Base-by-base conservation (phyloP, 1,284 basidiomycete genomes). In the Fomitopsis pinicola region DNA sequence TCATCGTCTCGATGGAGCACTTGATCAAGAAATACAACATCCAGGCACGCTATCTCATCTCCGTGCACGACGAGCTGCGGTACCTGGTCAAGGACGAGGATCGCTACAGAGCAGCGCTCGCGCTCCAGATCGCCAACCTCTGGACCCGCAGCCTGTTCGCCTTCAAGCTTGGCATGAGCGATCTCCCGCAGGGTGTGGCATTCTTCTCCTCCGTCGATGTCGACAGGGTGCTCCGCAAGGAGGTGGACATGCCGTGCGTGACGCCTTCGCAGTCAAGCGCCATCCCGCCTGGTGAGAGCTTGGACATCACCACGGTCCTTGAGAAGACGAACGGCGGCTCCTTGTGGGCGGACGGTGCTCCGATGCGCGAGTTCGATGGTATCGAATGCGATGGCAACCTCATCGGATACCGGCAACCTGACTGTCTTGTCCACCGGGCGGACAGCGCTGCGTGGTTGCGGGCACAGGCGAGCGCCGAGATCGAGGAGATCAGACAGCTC, bases 171-270 rank as follows among this genome's bases (percentile, higher is more conserved):
- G 95, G 97, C 14, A 95, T 99, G 87, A 94, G 95, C 71, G 93
- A 98, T 72, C 81, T 99, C 17, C 97, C 97, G 0, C 94, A 97
- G 72, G 90, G 92, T 28, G 88, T 95, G 14, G 95, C 95, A 0
- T 99, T 98, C 80, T 99, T 99, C 78, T 97, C 95, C 0, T 93
- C 94, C 0, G 96, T 99, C 44, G 97, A 99, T 71, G 80, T 98
- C 33, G 97, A 99, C 75, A 81, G 83, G 48, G 91, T 98, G 2
- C 80, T 98, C 55, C 84, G 97, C 35, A 99, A 99, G 75, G 97
- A 99, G 76, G 95, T 96, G 30, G 92, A 97, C 73, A 95, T 99
- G 88, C 81, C 92, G 0, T 99, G 97, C 68, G 86, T 95, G 30
- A 99, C 97, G 8, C 97, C 97, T 0, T 96, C 92, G 10, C 95